A percentile compares a stretch with the other conserved stretches of the same genome.
These are phyloP conservation scores for Physocladia obscura DNA, from an alignment of 192 early-diverging fungal species.

Conservation along the genomic window DNA sequence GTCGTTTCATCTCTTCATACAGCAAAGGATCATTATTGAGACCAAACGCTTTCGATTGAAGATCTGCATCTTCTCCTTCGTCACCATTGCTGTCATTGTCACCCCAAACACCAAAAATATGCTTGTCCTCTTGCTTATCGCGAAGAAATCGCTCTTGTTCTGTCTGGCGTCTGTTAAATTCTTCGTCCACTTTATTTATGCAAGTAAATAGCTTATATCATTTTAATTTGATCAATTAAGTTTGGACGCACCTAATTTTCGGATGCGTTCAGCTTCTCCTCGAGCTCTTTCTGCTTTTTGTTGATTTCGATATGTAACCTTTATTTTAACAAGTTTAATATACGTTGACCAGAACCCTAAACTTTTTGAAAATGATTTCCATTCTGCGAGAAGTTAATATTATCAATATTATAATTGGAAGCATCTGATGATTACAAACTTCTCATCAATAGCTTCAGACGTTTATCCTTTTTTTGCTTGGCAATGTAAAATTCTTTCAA, in stretches of 20 bases:
- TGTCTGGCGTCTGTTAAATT: constrained; percentile 1
- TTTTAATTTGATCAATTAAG: no score
- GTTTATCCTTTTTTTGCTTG: constrained; percentile 14
- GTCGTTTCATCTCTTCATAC: constrained; percentile 4
- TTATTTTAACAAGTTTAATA: constrained; percentile 10
- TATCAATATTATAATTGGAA: not conserved
- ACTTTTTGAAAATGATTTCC: constrained; percentile 4
- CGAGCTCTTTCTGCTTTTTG: not conserved
- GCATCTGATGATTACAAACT: not conserved
- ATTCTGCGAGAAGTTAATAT: constrained; percentile 7
- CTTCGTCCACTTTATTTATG: constrained; percentile 15
- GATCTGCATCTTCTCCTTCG: constrained; percentile 2
- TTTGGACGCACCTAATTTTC: no score
- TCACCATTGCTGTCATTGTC: not conserved
- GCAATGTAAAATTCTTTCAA: constrained; percentile 27
- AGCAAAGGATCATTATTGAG: constrained; percentile 20
- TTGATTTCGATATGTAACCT: not conserved
- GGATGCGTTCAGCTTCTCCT: constrained; percentile 6
- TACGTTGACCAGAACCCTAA: constrained; percentile 8
- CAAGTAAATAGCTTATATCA: not conserved
- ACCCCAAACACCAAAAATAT: constrained; percentile 21
- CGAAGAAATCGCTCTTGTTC: constrained; percentile 16
- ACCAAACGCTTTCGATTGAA: constrained; percentile 11
- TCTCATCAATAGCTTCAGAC: constrained; percentile 17
- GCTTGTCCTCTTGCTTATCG: not conserved